Conservation (phyloP, 2,329 filamentous ascomycete species). For the Diaporthe sp. region DNA sequence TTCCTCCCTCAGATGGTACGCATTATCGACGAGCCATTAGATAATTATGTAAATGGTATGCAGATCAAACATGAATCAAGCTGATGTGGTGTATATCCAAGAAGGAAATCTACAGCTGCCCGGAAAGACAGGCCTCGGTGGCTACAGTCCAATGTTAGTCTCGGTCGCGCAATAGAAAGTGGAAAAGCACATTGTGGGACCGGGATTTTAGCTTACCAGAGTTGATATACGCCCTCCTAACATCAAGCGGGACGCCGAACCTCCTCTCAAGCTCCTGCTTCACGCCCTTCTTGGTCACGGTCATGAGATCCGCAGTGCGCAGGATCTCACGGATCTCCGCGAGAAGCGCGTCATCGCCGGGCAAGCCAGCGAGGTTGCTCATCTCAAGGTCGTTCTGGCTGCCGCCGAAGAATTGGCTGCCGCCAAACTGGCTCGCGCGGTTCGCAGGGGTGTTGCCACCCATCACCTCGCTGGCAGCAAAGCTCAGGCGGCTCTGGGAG, state of each 20-base stretch:
- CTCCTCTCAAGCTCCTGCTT: conserved; percentile 92
- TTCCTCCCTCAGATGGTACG: conserved; percentile 18
- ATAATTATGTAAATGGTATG: conserved; percentile 37
- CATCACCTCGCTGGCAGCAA: conserved; percentile 79
- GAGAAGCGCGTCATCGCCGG: conserved; percentile 89
- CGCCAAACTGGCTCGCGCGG: conserved; percentile 73
- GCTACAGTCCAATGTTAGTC: conserved; percentile 61
- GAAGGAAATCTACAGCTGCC: conserved; percentile 72
- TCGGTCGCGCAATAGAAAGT: not conserved
- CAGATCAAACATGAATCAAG: conserved; percentile 21
- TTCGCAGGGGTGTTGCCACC: conserved; percentile 55
- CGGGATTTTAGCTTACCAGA: conserved; percentile 74
- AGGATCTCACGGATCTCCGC: conserved; percentile 96
- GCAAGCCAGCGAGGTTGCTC: conserved; percentile 80
- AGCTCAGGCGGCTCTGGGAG: conserved; percentile 78
- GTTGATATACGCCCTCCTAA: conserved; percentile 93
- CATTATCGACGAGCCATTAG: conserved; percentile 38
- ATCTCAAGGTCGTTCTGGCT: conserved; percentile 79
- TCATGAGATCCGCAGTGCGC: conserved; percentile 94
- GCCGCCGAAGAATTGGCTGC: conserved; percentile 70
- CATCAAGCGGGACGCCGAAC: conserved; percentile 88
- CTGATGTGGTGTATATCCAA: conserved; percentile 22
- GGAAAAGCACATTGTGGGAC: not conserved
- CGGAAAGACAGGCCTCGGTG: conserved; percentile 84
- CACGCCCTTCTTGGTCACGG: conserved; percentile 97